A percentile compares a stretch with the other conserved stretches of the same genome.
Evolutionary conservation across 768 basidiomycete genomes (phyloP).

Genomic region (Sporobolomyces pararoseus): DNA sequence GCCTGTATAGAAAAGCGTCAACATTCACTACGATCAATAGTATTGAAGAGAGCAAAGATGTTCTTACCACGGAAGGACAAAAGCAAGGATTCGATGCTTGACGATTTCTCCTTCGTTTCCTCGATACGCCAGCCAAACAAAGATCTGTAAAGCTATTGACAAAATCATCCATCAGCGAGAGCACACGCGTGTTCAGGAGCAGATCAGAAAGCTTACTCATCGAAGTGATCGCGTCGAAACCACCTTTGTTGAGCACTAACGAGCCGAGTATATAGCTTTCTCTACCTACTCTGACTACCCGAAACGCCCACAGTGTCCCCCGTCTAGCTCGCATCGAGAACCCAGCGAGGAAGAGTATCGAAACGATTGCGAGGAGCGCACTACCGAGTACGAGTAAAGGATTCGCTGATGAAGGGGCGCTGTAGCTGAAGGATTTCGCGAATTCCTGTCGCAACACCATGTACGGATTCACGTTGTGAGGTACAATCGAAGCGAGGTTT

Average conservation of each 20-base stretch:
- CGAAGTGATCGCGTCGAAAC: not conserved
- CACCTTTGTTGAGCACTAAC: not conserved
- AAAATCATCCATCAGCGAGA: not conserved
- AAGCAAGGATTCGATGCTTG: not conserved
- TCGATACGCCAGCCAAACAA: not conserved
- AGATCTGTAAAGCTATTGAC: not conserved
- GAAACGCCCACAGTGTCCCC: not conserved
- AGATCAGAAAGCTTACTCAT: not conserved
- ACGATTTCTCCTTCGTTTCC: not conserved
- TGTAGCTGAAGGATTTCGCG: not conserved
- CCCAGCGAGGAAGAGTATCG: not conserved
- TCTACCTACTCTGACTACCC: slow-evolving; percentile 3
- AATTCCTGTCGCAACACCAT: not conserved
- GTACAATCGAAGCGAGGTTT: not conserved
- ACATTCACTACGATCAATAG: too few species aligned
- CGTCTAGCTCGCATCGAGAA: not conserved
- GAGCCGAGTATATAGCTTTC: not conserved
- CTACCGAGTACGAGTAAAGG: not conserved
- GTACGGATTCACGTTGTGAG: not conserved
- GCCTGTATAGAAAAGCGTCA: not conserved
- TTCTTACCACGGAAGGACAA: slow-evolving; percentile 1
- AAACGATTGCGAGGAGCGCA: not conserved
- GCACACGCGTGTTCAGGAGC: not conserved
- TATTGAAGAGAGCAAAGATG: not conserved
- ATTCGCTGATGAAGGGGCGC: not conserved